Evolutionary conservation across 495 filamentous ascomycete genomes (phyloP).

Genomic region (Aspergillus egyptiacus): DNA sequence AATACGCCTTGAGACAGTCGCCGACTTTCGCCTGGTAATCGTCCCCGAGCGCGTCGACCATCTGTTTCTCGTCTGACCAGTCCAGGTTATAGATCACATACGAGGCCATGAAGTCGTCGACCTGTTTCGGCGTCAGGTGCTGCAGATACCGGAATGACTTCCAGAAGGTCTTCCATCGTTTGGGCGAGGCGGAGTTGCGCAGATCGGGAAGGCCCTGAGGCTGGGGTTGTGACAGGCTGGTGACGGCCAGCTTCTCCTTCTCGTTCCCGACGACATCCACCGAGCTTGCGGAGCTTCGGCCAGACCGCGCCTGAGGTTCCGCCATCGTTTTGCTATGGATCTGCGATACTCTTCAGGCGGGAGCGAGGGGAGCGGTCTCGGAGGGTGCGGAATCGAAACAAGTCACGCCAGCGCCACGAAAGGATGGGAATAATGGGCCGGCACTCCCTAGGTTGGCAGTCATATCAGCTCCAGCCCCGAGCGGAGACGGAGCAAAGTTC

Average conservation of each 20-base stretch:
- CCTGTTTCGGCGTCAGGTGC: constrained; percentile 51
- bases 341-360: not conserved
- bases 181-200: constrained; percentile 47
- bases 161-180: constrained; percentile 50
- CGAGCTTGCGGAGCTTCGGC: constrained; percentile 39
- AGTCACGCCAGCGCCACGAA: not conserved
- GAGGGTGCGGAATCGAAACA: not conserved
- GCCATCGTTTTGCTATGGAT: constrained; percentile 2
- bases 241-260: constrained; percentile 29
- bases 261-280: constrained; percentile 34
- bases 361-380: not conserved
- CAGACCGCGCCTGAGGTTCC: constrained; percentile 20
- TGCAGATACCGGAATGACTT: constrained; percentile 51
- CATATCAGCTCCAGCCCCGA: constrained; percentile 4
- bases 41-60: constrained; percentile 51
- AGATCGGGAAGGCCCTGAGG: constrained; percentile 22
- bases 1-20: constrained; percentile 55
- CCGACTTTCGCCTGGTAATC: constrained; percentile 55
- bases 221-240: constrained; percentile 15
- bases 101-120: constrained; percentile 61
- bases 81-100: constrained; percentile 63
- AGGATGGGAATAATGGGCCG: constrained; percentile 2
- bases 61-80: constrained; percentile 54
- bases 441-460: not conserved
- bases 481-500: constrained; percentile 7